Evolutionary conservation across 1,284 basidiomycete species (phyloP).

Genomic region (Phellopilus nigrolimitatus): DNA sequence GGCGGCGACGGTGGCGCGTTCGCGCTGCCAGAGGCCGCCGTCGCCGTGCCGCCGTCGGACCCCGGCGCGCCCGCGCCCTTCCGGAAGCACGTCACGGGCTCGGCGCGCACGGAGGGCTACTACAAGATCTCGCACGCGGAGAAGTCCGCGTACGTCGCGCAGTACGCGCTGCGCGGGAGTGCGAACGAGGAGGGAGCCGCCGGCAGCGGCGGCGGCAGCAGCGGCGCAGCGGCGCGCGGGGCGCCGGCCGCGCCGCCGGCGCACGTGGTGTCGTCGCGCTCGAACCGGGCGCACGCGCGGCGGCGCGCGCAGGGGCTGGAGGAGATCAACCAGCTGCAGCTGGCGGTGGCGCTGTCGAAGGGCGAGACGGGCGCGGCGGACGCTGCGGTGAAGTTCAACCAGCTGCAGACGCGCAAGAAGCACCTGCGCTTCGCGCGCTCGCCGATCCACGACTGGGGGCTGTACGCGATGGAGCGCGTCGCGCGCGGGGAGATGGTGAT

Average conservation of each 20-base stretch:
- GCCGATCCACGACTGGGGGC: slow-evolving; percentile 97
- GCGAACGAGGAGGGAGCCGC: slow-evolving; percentile 34
- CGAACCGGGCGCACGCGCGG: slow-evolving; percentile 92
- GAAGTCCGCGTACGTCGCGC: slow-evolving; percentile 85
- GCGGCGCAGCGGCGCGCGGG: slow-evolving; percentile 31
- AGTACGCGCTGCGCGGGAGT: slow-evolving; percentile 62
- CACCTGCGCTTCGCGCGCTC: slow-evolving; percentile 93
- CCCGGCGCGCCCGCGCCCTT: slow-evolving; percentile 38
- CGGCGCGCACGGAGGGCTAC: slow-evolving; percentile 89
- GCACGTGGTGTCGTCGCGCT: slow-evolving; percentile 74
- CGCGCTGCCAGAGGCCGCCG: slow-evolving; percentile 27
- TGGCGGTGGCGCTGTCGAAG: slow-evolving; percentile 68
- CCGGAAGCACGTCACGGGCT: slow-evolving; percentile 73
- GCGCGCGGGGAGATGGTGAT: slow-evolving; percentile 97
- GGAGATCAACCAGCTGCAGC: slow-evolving; percentile 83
- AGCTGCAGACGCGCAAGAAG: slow-evolving; percentile 97
- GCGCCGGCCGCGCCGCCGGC: slow-evolving; percentile 46
- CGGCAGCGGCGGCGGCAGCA: slow-evolving; percentile 47
- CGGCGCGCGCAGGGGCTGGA: slow-evolving; percentile 92
- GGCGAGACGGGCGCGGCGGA: slow-evolving; percentile 58
- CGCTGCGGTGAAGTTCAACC: slow-evolving; percentile 93
- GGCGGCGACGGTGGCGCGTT: slow-evolving; percentile 23
- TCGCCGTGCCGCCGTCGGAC: slow-evolving; percentile 31
- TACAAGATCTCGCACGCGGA: slow-evolving; percentile 92
- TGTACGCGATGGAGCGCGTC: slow-evolving; percentile 95